phyloP scores from a whole-genome alignment of 2,329 filamentous ascomycete genomes.

The Sodiomyces alkalinus region DNA sequence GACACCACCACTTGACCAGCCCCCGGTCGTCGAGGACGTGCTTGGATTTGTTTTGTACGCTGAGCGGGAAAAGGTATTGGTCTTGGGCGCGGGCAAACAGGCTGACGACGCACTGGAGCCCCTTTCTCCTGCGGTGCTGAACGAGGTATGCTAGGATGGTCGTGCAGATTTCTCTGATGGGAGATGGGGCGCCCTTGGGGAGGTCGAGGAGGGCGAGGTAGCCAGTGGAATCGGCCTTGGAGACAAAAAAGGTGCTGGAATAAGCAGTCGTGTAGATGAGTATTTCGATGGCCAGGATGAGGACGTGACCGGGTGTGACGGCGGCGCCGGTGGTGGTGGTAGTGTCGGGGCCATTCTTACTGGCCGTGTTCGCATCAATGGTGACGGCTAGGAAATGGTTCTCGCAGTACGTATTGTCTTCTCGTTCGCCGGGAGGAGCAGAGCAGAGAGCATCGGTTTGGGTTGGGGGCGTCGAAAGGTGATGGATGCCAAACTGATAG shows the following conservation, averaged over 20 bases:
- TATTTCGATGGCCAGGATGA: slow-evolving; percentile 76
- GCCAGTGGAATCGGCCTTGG: slow-evolving; percentile 93
- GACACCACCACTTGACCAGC: slow-evolving; percentile 92
- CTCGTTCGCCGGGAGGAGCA: slow-evolving; percentile 53
- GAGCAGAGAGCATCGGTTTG: slow-evolving; percentile 64
- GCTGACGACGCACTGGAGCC: slow-evolving; percentile 61
- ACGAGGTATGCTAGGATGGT: slow-evolving; percentile 67
- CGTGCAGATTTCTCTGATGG: slow-evolving; percentile 57
- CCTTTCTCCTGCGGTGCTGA: slow-evolving; percentile 45
- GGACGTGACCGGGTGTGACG: slow-evolving; percentile 29
- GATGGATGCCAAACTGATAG: slow-evolving; percentile 54
- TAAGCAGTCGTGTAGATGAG: slow-evolving; percentile 71
- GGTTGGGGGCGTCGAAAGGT: slow-evolving; percentile 74
- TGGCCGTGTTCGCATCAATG: slow-evolving; percentile 18
- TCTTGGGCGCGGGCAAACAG: slow-evolving; percentile 84
- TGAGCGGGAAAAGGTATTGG: slow-evolving; percentile 91
- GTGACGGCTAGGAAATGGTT: slow-evolving; percentile 56
- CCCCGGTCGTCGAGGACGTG: slow-evolving; percentile 86
- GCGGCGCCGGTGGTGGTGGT: slow-evolving; percentile 11
- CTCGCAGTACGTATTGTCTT: slow-evolving; percentile 72
- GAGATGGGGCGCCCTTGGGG: slow-evolving; percentile 49
- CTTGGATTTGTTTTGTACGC: slow-evolving; percentile 69
- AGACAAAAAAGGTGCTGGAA: slow-evolving; percentile 81
- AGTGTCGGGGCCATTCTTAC: slow-evolving; percentile 10
- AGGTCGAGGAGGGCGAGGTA: slow-evolving; percentile 56